Percentiles rank a stretch among this genome's conserved stretches.
phyloP scores from a whole-genome alignment of 306 rosid genomes.

The Quillaja saponaria region DNA sequence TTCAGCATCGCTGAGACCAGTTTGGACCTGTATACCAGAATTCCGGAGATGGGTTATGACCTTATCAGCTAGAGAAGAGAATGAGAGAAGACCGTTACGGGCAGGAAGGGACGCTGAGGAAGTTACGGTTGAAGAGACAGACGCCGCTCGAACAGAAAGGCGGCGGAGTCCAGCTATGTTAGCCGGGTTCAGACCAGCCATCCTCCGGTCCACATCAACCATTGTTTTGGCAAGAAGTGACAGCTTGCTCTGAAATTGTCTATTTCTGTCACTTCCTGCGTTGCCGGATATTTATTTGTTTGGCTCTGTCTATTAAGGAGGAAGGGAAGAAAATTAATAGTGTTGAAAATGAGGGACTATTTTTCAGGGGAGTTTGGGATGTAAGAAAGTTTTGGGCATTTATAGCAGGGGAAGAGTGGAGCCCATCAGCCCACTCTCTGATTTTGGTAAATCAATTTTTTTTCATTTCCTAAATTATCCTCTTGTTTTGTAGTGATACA shows the following conservation, averaged over 20 bases:
- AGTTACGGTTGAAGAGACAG: slow-evolving; percentile 38
- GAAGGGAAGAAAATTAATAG: not conserved
- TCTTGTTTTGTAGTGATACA: not conserved
- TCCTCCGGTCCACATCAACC: slow-evolving; percentile 99
- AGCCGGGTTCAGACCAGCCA: slow-evolving; percentile 94
- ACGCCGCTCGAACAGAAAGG: slow-evolving; percentile 90
- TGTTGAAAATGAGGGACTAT: too few relatives aligned
- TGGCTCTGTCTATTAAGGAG: not conserved
- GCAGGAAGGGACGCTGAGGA: slow-evolving; percentile 47
- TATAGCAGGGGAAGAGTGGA: slow-evolving; percentile 51
- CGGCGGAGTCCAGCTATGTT: slow-evolving; percentile 91
- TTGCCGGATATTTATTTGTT: not conserved
- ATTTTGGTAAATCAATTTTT: slow-evolving; percentile 20
- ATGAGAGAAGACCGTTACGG: slow-evolving; percentile 74
- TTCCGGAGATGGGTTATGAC: slow-evolving; percentile 65
- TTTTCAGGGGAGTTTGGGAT: slow-evolving; percentile 19
- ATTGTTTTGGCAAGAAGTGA: slow-evolving; percentile 30
- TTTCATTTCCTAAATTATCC: slow-evolving; percentile 24
- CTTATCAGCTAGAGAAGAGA: slow-evolving; percentile 64
- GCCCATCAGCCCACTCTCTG: slow-evolving; percentile 40
- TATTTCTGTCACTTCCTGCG: not conserved
- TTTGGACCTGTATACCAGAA: slow-evolving; percentile 67
- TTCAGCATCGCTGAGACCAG: slow-evolving; percentile 74
- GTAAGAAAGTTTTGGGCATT: slow-evolving; percentile 18
- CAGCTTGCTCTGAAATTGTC: too few relatives aligned